A percentile compares a stretch with the other conserved stretches of the same genome.
These are phyloP conservation scores for Maudiozyma pseudohumilis DNA, from an alignment of 805 yeast genomes.

Conservation along the genomic window DNA sequence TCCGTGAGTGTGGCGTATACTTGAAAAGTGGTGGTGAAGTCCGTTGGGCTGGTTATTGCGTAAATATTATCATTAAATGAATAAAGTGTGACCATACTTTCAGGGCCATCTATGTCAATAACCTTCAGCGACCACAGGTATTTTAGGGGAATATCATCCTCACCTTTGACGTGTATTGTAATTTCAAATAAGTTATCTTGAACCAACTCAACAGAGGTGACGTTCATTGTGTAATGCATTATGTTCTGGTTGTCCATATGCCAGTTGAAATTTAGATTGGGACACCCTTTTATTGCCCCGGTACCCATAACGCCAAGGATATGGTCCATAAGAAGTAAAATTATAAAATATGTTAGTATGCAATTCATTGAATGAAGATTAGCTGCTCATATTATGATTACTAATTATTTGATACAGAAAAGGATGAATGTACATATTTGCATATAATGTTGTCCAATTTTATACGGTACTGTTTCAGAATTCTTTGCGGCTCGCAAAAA, in stretches of 20 bases:
- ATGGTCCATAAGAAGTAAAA: too few species aligned
- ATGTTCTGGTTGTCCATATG: constrained; percentile 4
- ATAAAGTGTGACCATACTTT: constrained; percentile 9
- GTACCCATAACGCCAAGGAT: too few species aligned
- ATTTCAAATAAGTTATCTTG: constrained; percentile 10
- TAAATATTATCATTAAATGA: constrained; percentile 11
- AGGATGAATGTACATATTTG: too few species aligned
- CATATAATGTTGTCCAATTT: too few species aligned
- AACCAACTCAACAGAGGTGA: constrained; percentile 8
- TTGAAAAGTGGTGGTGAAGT: constrained; percentile 14
- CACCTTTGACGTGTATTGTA: constrained; percentile 14
- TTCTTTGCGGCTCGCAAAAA: too few species aligned
- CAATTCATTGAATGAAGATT: too few species aligned
- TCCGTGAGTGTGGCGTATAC: constrained; percentile 7
- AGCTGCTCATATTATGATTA: too few species aligned
- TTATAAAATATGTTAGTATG: too few species aligned
- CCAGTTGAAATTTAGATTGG: constrained; percentile 11
- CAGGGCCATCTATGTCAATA: constrained; percentile 13
- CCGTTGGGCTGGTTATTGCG: constrained; percentile 13
- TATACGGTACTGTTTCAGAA: too few species aligned
- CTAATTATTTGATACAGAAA: too few species aligned
- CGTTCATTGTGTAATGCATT: constrained; percentile 10
- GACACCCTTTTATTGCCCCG: constrained; percentile 17
- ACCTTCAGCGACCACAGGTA: constrained; percentile 12
- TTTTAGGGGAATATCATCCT: constrained; percentile 9